phyloP scores from a whole-genome alignment of 2,329 filamentous ascomycete genomes.

The Neonectria sp. region DNA sequence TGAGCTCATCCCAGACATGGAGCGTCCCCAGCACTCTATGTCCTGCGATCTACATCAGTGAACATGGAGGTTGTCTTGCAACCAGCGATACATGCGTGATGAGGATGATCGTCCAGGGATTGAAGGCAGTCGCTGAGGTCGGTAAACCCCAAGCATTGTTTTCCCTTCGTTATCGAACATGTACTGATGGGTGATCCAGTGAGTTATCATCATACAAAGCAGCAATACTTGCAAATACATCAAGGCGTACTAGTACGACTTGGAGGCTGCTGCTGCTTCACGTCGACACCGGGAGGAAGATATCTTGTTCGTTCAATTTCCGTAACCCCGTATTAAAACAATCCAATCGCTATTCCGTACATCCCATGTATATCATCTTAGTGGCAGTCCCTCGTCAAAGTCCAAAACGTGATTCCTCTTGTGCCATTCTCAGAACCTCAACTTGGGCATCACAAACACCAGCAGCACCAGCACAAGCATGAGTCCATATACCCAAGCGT shows the following conservation, averaged over 20 bases:
- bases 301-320: slow-evolving; percentile 21
- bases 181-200: background rate
- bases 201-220: background rate
- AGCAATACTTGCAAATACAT: background rate
- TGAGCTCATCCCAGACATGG: too few species aligned
- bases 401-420: background rate
- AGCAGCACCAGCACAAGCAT: slow-evolving; percentile 84
- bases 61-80: too few species aligned
- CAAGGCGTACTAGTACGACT: background rate
- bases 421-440: slow-evolving; percentile 77
- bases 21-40: background rate
- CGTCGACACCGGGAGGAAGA: background rate
- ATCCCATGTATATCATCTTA: slow-evolving; percentile 14
- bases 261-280: background rate
- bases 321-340: slow-evolving; percentile 1
- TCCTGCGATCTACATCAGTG: background rate
- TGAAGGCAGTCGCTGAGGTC: background rate
- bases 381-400: background rate
- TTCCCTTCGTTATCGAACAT: background rate
- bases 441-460: slow-evolving; percentile 89
- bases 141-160: background rate
- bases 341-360: slow-evolving; percentile 28
- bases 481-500: slow-evolving; percentile 85
- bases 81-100: background rate
- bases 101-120: background rate